Conservation (phyloP, 192 early-diverging fungal genomes). For the Backusella westeae region DNA sequence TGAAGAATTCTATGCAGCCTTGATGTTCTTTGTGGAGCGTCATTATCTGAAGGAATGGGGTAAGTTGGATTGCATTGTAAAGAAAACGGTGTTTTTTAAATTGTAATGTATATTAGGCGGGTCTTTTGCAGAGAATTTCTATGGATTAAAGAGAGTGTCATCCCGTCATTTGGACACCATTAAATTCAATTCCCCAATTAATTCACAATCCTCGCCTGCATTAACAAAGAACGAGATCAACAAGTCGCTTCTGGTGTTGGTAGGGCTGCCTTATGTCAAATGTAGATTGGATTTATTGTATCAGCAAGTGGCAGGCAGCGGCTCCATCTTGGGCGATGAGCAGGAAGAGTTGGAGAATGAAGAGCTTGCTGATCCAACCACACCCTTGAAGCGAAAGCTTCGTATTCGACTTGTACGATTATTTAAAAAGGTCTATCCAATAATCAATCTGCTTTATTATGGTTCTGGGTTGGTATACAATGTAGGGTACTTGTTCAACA, state of each 20-base stretch:
- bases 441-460: slow-evolving; percentile 67
- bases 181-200: slow-evolving; percentile 15
- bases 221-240: slow-evolving; percentile 54
- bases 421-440: slow-evolving; percentile 70
- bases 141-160: slow-evolving; percentile 78
- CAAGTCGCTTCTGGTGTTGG: slow-evolving; percentile 64
- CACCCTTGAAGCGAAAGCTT: slow-evolving; percentile 5
- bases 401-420: slow-evolving; percentile 29
- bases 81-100: not conserved
- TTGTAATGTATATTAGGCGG: slow-evolving; percentile 44
- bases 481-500: slow-evolving; percentile 82
- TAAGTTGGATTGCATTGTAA: slow-evolving; percentile 37
- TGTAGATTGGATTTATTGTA: slow-evolving; percentile 71
- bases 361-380: slow-evolving; percentile 15
- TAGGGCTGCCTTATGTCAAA: slow-evolving; percentile 77
- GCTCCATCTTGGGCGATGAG: slow-evolving; percentile 61
- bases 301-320: slow-evolving; percentile 62
- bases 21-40: slow-evolving; percentile 79
- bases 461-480: slow-evolving; percentile 65
- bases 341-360: slow-evolving; percentile 35
- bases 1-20: slow-evolving; percentile 78
- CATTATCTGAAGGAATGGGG: slow-evolving; percentile 84
- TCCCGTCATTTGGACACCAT: slow-evolving; percentile 22
- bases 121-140: slow-evolving; percentile 92
- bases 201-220: slow-evolving; percentile 37